Evolutionary conservation across 2,329 filamentous ascomycete species (phyloP).

Genomic region (Chrysosporium keratinophilum): DNA sequence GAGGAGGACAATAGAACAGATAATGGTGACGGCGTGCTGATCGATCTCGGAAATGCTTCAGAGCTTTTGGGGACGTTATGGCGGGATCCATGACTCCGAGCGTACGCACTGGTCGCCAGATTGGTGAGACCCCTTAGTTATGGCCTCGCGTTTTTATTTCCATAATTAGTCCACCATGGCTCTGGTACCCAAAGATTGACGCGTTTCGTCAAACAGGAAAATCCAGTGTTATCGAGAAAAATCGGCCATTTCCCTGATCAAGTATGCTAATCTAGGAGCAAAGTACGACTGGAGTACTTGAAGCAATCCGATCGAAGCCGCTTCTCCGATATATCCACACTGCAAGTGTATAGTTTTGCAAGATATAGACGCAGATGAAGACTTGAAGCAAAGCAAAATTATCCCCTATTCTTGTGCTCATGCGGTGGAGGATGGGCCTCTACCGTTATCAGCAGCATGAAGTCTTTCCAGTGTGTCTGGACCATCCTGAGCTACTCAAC

Average conservation of each 20-base stretch:
- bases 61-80: not conserved
- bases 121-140: slow-evolving; percentile 1
- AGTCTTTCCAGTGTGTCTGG: slow-evolving; percentile 1
- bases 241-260: not conserved
- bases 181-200: not conserved
- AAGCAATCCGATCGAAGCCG: not conserved
- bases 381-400: not conserved
- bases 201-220: not conserved
- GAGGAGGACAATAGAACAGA: not conserved
- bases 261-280: not conserved
- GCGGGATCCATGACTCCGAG: not conserved
- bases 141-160: not conserved
- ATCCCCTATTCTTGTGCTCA: not conserved
- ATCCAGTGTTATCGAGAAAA: slow-evolving; percentile 4
- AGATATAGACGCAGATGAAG: not conserved
- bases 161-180: not conserved
- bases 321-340: not conserved
- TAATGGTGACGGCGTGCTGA: not conserved
- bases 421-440: slow-evolving; percentile 4
- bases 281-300: not conserved
- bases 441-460: slow-evolving; percentile 2
- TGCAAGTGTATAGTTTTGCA: not conserved
- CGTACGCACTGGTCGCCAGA: not conserved
- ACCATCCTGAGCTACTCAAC: too few relatives aligned
- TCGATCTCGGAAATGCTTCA: not conserved